A percentile compares a stretch with the other conserved stretches of the same genome.
phyloP scores from a whole-genome alignment of 768 basidiomycete species.

The Hericium coralloides region DNA sequence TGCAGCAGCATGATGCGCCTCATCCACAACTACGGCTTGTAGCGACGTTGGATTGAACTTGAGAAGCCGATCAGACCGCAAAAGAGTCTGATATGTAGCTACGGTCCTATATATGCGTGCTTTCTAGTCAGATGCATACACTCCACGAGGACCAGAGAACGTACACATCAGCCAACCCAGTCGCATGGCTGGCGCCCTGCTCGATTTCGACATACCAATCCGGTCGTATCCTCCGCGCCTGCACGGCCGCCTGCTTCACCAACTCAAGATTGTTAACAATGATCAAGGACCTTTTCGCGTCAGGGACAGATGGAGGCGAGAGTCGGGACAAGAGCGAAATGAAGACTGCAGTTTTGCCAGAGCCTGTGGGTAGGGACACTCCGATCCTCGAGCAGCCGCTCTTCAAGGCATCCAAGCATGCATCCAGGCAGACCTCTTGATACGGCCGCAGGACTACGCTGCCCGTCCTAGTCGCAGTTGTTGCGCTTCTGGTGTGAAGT shows the following conservation, averaged over 20 bases:
- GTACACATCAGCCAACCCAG: slow-evolving; percentile 79
- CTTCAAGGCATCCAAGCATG: slow-evolving; percentile 64
- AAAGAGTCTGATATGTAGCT: slow-evolving; percentile 83
- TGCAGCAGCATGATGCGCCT: slow-evolving; percentile 93
- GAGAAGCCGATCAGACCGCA: slow-evolving; percentile 48
- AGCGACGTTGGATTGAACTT: slow-evolving; percentile 66
- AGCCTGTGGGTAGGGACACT: slow-evolving; percentile 78
- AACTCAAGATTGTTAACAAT: slow-evolving; percentile 88
- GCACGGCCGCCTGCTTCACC: slow-evolving; percentile 75
- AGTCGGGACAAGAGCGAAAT: slow-evolving; percentile 70
- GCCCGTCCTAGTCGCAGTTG: background rate
- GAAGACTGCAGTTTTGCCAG: slow-evolving; percentile 89
- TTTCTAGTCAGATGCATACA: background rate
- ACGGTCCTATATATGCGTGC: slow-evolving; percentile 47
- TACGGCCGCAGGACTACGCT: slow-evolving; percentile 66
- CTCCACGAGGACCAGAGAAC: slow-evolving; percentile 1
- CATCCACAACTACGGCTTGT: slow-evolving; percentile 81
- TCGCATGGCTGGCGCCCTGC: slow-evolving; percentile 73
- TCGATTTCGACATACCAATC: slow-evolving; percentile 84
- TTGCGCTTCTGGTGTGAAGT: background rate
- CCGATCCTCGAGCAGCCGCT: slow-evolving; percentile 69
- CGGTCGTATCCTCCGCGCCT: slow-evolving; percentile 59
- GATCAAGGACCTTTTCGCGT: slow-evolving; percentile 59
- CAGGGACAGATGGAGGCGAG: slow-evolving; percentile 24
- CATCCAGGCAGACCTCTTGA: slow-evolving; percentile 71